Percentiles rank a stretch among this genome's conserved stretches.
phyloP scores from a whole-genome alignment of 331 rosid genomes.

The Phaseolus coccineus region DNA sequence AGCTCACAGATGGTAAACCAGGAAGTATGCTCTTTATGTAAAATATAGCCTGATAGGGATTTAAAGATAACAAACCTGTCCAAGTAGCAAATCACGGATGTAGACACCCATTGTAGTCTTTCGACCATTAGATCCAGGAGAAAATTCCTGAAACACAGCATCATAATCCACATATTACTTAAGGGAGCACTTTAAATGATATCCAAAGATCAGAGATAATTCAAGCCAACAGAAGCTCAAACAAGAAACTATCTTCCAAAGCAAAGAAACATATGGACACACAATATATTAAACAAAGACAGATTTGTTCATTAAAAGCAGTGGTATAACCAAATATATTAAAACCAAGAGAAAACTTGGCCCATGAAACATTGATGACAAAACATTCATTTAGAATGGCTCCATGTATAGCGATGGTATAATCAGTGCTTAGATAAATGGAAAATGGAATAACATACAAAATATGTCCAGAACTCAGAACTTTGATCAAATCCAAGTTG shows the following conservation, averaged over 20 bases:
- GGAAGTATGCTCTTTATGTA: slow-evolving; percentile 23
- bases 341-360: slow-evolving; percentile 5
- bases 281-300: slow-evolving; percentile 6
- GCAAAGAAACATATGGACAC: slow-evolving; percentile 25
- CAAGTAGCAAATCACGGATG: slow-evolving; percentile 96
- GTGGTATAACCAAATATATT: too few relatives aligned
- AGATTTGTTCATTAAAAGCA: neutral
- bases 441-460: slow-evolving; percentile 3
- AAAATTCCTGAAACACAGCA: slow-evolving; percentile 77
- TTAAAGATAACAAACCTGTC: slow-evolving; percentile 73
- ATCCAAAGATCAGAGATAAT: slow-evolving; percentile 23
- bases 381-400: neutral
- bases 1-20: slow-evolving; percentile 6
- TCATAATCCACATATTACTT: slow-evolving; percentile 16
- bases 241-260: slow-evolving; percentile 2
- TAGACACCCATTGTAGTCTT: slow-evolving; percentile 96
- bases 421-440: neutral
- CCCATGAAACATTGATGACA: slow-evolving; percentile 15
- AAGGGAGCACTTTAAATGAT: slow-evolving; percentile 5
- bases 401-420: slow-evolving; percentile 7
- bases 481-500: slow-evolving; percentile 17
- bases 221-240: slow-evolving; percentile 34
- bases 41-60: neutral
- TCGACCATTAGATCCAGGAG: slow-evolving; percentile 96
- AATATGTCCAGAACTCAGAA: slow-evolving; percentile 28